Percentiles rank a stretch among this genome's conserved stretches.
Evolutionary conservation across 805 yeast genomes (phyloP).

Genomic region (Kuraishia ogatae): DNA sequence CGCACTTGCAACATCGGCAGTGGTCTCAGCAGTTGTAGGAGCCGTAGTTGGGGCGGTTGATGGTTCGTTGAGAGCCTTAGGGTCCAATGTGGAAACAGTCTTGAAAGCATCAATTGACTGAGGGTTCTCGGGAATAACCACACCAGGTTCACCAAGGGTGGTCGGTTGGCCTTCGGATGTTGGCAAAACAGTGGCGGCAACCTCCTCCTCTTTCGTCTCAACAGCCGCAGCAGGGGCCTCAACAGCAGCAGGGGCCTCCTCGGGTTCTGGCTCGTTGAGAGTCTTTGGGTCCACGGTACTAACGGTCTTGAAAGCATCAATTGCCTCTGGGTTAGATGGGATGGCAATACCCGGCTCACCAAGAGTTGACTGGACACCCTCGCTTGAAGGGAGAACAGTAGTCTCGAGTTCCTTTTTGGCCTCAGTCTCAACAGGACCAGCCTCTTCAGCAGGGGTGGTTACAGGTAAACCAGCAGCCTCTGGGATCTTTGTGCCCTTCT

Average conservation of each 20-base stretch:
- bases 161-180: conserved; percentile 36
- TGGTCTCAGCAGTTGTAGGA: conserved; percentile 4
- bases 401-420: conserved; percentile 14
- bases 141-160: conserved; percentile 64
- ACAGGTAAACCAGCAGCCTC: conserved; percentile 38
- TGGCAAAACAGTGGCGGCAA: conserved; percentile 29
- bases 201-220: conserved; percentile 9
- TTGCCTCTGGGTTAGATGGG: conserved; percentile 54
- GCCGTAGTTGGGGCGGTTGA: conserved; percentile 3
- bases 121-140: conserved; percentile 47
- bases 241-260: not conserved
- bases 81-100: conserved; percentile 42
- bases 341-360: conserved; percentile 73
- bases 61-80: conserved; percentile 40
- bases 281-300: conserved; percentile 49
- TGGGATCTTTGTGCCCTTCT: conserved; percentile 25
- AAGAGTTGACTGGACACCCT: conserved; percentile 32
- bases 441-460: conserved; percentile 8
- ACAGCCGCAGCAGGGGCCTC: too few relatives aligned
- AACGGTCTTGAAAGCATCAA: conserved; percentile 55
- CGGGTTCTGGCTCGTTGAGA: conserved; percentile 35
- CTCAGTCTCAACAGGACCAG: conserved; percentile 6
- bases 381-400: conserved; percentile 38
- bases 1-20: conserved; percentile 4
- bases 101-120: conserved; percentile 50